A percentile compares a stretch with the other conserved stretches of the same genome.
Conservation (phyloP, 768 basidiomycete species). For the Leccinum sublutescens region DNA sequence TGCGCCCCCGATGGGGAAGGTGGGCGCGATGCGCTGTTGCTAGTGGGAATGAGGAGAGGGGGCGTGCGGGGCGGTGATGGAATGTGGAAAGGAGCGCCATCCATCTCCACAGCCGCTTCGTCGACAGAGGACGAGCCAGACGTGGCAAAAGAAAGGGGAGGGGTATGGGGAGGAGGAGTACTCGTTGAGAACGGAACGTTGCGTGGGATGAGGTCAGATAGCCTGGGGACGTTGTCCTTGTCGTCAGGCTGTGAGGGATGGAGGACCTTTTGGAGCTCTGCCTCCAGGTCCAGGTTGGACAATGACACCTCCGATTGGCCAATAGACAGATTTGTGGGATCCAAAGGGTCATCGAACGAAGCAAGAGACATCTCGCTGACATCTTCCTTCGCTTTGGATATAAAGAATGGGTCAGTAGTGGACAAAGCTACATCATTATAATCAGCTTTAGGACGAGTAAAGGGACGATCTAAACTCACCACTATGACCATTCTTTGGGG, state of each 20-base stretch:
- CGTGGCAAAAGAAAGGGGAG: constrained; percentile 19
- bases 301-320: constrained; percentile 38
- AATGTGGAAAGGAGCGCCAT: not conserved
- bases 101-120: constrained; percentile 10
- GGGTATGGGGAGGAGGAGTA: constrained; percentile 26
- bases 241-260: constrained; percentile 11
- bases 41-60: not conserved
- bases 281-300: constrained; percentile 32
- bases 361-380: constrained; percentile 25
- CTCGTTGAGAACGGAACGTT: constrained; percentile 25
- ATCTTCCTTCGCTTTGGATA: constrained; percentile 26
- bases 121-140: constrained; percentile 18
- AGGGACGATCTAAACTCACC: constrained; percentile 14
- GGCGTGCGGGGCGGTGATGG: constrained; percentile 7
- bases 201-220: constrained; percentile 28
- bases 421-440: constrained; percentile 8
- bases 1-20: constrained; percentile 10
- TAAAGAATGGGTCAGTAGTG: constrained; percentile 22
- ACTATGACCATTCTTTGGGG: constrained; percentile 15
- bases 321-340: constrained; percentile 34
- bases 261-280: constrained; percentile 27
- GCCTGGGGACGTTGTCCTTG: constrained; percentile 16
- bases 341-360: constrained; percentile 30
- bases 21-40: constrained; percentile 1
- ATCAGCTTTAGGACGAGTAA: not conserved